Evolutionary conservation across 345 rosid genomes (phyloP).

Genomic region (Acer campestre): DNA sequence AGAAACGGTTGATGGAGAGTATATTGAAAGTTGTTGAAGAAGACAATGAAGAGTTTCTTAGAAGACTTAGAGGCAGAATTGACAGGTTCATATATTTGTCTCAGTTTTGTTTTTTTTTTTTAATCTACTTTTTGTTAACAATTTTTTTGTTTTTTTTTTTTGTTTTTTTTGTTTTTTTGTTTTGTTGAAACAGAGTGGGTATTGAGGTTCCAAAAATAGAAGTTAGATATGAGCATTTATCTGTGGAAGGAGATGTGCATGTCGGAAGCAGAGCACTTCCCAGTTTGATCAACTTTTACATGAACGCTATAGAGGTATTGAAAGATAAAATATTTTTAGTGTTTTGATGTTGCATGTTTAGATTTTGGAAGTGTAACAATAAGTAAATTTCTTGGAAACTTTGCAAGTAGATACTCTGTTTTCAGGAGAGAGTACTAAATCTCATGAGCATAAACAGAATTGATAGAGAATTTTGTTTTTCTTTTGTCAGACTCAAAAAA

Average conservation of each 20-base stretch:
- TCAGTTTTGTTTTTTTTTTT: neutral
- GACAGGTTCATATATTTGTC: constrained; percentile 47
- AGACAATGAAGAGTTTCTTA: constrained; percentile 73
- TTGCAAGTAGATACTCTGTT: neutral
- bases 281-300: constrained; percentile 60
- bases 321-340: neutral
- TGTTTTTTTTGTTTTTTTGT: no score
- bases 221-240: constrained; percentile 68
- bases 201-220: constrained; percentile 81
- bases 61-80: constrained; percentile 58
- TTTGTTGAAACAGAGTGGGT: constrained; percentile 57
- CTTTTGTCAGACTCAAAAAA: neutral
- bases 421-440: neutral
- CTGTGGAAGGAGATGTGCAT: constrained; percentile 70
- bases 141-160: neutral
- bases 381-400: no score
- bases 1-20: constrained; percentile 63
- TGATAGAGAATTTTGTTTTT: neutral
- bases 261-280: constrained; percentile 92
- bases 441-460: neutral
- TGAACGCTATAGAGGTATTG: constrained; percentile 68
- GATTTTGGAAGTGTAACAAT: no score
- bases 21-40: constrained; percentile 73
- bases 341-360: no score
- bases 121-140: neutral